Evolutionary conservation across 352 stramenopile species (phyloP).

Genomic region (Phytophthora pini): DNA sequence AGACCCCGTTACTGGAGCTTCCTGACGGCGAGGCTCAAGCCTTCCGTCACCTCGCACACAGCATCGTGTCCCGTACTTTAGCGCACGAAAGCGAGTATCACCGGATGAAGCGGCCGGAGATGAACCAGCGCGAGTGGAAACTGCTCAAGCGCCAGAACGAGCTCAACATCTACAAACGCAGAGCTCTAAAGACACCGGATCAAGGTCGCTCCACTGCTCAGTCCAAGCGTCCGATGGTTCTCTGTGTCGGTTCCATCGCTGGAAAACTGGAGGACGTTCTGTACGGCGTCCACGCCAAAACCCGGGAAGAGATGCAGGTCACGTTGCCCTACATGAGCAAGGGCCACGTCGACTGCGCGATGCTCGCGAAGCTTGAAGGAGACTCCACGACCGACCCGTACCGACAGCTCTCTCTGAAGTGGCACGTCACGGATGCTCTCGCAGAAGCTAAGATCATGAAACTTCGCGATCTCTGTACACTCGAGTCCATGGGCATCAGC

Average conservation of each 20-base stretch:
- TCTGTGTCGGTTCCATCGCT: conserved; percentile 53
- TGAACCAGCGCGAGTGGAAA: conserved; percentile 38
- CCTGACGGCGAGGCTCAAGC: conserved; percentile 35
- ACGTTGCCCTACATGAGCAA: conserved; percentile 46
- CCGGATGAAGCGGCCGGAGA: conserved; percentile 23
- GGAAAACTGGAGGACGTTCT: conserved; percentile 54
- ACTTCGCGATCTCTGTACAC: conserved; percentile 51
- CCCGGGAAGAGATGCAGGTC: conserved; percentile 54
- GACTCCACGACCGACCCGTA: conserved; percentile 51
- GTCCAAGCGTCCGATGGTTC: conserved; percentile 44
- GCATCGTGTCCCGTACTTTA: conserved; percentile 54
- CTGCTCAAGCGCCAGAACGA: conserved; percentile 44
- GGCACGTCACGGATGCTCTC: conserved; percentile 35
- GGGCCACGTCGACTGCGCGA: conserved; percentile 44
- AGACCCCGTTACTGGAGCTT: conserved; percentile 27
- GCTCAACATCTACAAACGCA: conserved; percentile 48
- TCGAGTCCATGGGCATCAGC: conserved; percentile 60
- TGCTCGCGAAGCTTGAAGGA: conserved; percentile 53
- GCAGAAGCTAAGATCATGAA: conserved; percentile 44
- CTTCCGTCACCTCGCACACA: conserved; percentile 41
- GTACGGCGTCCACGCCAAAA: conserved; percentile 63
- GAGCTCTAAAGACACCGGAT: conserved; percentile 9
- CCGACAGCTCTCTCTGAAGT: conserved; percentile 64
- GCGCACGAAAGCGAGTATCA: conserved; percentile 51
- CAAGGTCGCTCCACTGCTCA: conserved; percentile 5